Conservation (phyloP, 345 rosid genomes). For the Murraya koenigii region DNA sequence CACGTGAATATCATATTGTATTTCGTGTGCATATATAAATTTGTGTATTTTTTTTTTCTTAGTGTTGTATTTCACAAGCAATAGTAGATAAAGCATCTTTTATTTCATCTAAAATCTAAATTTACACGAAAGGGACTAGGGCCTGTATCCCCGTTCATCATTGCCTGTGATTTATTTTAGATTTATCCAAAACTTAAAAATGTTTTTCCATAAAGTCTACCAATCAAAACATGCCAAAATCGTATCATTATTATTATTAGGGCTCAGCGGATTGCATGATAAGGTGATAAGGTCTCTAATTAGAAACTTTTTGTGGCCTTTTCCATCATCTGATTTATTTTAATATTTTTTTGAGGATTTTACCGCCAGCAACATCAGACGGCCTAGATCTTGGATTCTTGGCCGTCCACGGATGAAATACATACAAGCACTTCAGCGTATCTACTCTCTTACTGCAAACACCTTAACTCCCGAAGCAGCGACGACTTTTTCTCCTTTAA, state of each 20-base stretch:
- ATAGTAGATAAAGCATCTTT: too few species aligned
- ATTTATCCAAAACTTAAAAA: background rate
- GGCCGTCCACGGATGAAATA: background rate
- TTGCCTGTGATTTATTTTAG: background rate
- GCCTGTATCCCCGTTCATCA: too few species aligned
- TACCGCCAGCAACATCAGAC: background rate
- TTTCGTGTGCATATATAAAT: background rate
- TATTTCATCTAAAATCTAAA: too few species aligned
- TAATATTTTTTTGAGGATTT: background rate
- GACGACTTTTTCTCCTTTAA: constrained; percentile 11
- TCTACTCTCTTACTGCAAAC: background rate
- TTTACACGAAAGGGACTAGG: too few species aligned
- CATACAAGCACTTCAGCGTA: background rate
- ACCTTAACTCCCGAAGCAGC: background rate
- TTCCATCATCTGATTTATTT: background rate
- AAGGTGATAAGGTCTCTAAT: background rate
- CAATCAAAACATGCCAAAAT: constrained; percentile 3
- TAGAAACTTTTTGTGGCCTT: background rate
- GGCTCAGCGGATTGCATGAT: background rate
- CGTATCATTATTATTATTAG: background rate
- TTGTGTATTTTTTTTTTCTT: background rate
- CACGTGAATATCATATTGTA: constrained; percentile 12
- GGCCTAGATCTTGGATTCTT: background rate
- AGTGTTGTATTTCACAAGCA: too few species aligned
- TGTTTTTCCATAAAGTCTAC: background rate